A percentile compares a stretch with the other conserved stretches of the same genome.
Evolutionary conservation across 148 eudicot genomes (phyloP).

Genomic region (Beta vulgaris): DNA sequence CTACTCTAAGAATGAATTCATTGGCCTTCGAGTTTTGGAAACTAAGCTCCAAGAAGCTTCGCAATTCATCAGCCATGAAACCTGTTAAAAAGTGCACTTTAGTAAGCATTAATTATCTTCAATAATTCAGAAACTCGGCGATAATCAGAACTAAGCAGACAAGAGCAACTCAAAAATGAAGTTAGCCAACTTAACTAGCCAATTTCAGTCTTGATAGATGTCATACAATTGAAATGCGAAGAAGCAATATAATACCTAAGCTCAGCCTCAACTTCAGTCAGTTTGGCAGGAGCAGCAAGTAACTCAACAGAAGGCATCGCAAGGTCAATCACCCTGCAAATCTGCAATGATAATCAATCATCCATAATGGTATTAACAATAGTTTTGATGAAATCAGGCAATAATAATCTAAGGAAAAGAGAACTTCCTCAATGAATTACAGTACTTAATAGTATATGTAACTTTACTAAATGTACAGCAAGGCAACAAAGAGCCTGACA

Average conservation of each 20-base stretch:
- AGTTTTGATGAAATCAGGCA: too few species aligned
- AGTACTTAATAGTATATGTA: too few species aligned
- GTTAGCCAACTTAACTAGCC: not conserved
- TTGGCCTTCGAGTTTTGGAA: constrained; percentile 59
- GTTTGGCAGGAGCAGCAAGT: constrained; percentile 97
- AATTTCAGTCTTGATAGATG: not conserved
- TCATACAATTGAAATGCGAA: not conserved
- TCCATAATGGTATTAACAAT: too few species aligned
- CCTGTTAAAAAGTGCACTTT: constrained; percentile 36
- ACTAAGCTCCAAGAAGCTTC: constrained; percentile 67
- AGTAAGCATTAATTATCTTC: too few species aligned
- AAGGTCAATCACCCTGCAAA: constrained; percentile 89
- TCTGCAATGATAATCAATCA: constrained; percentile 22
- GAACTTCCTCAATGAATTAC: too few species aligned
- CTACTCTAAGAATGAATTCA: constrained; percentile 72
- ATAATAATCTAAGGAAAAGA: too few species aligned
- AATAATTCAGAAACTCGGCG: too few species aligned
- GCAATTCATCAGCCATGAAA: constrained; percentile 80
- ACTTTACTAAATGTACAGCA: too few species aligned
- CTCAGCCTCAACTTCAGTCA: constrained; percentile 94
- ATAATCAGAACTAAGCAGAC: not conserved
- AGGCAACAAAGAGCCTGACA: too few species aligned
- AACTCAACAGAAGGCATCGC: constrained; percentile 95
- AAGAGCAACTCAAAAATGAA: not conserved
- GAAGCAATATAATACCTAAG: constrained; percentile 51